A percentile compares a stretch with the other conserved stretches of the same genome.
Evolutionary conservation across 2,329 filamentous ascomycete species (phyloP).

Genomic region (Colletotrichum spinosum): DNA sequence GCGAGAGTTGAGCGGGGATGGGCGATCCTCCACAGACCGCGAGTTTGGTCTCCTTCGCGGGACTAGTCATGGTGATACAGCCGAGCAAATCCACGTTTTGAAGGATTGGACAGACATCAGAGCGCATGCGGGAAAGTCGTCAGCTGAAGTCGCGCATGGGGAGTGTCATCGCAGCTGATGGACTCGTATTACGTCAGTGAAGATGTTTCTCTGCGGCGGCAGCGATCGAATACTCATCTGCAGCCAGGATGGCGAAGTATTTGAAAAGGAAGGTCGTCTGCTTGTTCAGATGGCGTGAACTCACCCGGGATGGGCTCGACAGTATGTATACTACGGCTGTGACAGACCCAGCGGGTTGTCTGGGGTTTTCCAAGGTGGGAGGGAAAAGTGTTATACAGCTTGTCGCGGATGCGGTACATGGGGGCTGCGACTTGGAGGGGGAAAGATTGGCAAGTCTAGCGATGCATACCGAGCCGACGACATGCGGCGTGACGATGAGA

Average conservation of each 20-base stretch:
- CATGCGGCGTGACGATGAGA: conserved; percentile 33
- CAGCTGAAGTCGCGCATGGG: conserved; percentile 1
- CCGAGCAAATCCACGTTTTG: conserved; percentile 17
- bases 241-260: no score
- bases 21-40: no score
- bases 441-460: conserved; percentile 25
- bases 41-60: conserved; percentile 10
- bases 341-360: not conserved
- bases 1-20: no score
- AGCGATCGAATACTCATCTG: not conserved
- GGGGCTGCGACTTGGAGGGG: conserved; percentile 3
- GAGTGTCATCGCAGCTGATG: not conserved
- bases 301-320: no score
- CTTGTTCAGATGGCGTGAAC: no score
- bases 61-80: conserved; percentile 23
- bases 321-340: not conserved
- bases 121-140: conserved; percentile 15
- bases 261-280: no score
- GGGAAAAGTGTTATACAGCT: not conserved
- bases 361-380: not conserved
- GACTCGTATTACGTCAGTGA: conserved; percentile 3
- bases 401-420: conserved; percentile 4
- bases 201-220: not conserved
- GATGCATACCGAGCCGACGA: conserved; percentile 1
- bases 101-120: conserved; percentile 20